These are phyloP conservation scores for Saccharum hybrid DNA, from an alignment of 202 grass and related monocot genomes.

Conservation along the genomic window DNA sequence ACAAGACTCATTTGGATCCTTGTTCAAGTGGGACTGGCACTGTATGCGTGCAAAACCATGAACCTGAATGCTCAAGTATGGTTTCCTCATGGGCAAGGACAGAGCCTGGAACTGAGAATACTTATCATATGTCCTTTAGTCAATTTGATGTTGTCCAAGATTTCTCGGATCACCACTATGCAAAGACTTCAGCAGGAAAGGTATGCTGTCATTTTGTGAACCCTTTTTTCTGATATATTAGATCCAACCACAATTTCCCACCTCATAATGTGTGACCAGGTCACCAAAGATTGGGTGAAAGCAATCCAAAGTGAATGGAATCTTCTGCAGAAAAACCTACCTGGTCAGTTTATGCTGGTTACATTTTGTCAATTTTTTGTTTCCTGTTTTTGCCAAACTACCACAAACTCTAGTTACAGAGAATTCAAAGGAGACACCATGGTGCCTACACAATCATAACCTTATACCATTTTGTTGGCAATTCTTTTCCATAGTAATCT, in stretches of 20 bases:
- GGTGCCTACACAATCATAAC: neutral
- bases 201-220: constrained; percentile 49
- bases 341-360: constrained; percentile 56
- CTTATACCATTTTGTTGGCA: constrained; percentile 1
- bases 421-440: neutral
- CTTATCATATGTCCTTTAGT: constrained; percentile 51
- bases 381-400: constrained; percentile 9
- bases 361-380: neutral
- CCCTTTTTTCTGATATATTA: constrained; percentile 9
- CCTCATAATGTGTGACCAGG: constrained; percentile 49
- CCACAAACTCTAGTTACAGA: neutral
- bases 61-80: constrained; percentile 47
- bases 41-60: constrained; percentile 26
- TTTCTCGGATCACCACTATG: constrained; percentile 84
- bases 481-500: constrained; percentile 2
- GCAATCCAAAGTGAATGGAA: constrained; percentile 89
- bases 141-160: constrained; percentile 85
- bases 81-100: constrained; percentile 18
- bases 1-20: constrained; percentile 39
- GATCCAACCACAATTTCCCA: constrained; percentile 11
- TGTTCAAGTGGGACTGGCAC: constrained; percentile 45
- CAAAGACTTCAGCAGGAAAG: constrained; percentile 54
- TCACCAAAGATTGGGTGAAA: constrained; percentile 75
- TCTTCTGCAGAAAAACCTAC: constrained; percentile 79
- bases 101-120: constrained; percentile 39